Evolutionary conservation across 2,329 filamentous ascomycete species (phyloP), one percentile per base, ranked within the genome.

Genomic region (Curvularia eragrostidis): DNA sequence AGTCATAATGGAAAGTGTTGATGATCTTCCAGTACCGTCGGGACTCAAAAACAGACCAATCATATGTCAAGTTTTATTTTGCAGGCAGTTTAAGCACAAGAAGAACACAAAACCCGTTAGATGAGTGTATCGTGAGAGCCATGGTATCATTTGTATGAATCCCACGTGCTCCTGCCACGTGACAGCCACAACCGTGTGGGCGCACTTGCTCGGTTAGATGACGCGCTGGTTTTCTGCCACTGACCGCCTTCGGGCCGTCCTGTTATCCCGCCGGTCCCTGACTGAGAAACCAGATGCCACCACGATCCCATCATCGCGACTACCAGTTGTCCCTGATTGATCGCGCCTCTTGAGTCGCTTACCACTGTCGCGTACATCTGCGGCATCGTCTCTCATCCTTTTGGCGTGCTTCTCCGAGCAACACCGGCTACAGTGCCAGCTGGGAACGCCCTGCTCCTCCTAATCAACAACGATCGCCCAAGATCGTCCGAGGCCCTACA

Each of bases 391-490:
- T 56, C 51, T 38, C 46, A 24, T 55, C 49, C 54, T 59, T 55
- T 62, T 62, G 58, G 60, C 59, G 61, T 58, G 51, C 13, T 42
- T 32, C 48, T 47, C 48, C 49, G 56, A 58, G 60, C 64, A 60
- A 60, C 48, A 41, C 39, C 55, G 49, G 55, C 48, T 42, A 23
- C 48, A 43, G 58, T 57, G 48, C 58, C 59, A 72, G 64, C 68
- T 69, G 36, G 52, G 68, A 66, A 69, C 65, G 65, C 53, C 50
- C 59, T 60, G 53, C 49, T 64, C 60, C 61, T 69, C 67, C 64
- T 67, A 58, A 67, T 63, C 64, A 60, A 48, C 59, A 60, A 54
- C 64, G 59, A 66, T 62, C 63, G 56, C 49, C 55, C 59, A 46
- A 59, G 55, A 59, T 58, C 61, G 48, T 51, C 59, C 46, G 54